These are phyloP conservation scores for Leishmania mexicana DNA, from an alignment of 208 protist genomes.

Conservation along the genomic window DNA sequence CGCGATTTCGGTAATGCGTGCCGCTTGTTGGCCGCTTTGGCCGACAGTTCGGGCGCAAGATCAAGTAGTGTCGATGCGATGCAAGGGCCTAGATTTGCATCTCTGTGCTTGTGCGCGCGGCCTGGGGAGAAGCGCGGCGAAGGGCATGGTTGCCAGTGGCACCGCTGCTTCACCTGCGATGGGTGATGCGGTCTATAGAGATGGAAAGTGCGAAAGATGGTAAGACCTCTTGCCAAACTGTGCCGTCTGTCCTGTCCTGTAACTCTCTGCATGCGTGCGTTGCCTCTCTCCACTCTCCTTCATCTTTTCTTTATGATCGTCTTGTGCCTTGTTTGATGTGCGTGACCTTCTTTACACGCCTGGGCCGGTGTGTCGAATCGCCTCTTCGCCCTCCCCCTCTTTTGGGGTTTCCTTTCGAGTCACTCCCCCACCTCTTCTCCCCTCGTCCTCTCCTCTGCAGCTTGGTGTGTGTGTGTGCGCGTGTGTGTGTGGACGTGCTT, in stretches of 20 bases:
- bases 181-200: neutral
- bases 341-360: neutral
- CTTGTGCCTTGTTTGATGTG: neutral
- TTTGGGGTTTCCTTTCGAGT: neutral
- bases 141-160: neutral
- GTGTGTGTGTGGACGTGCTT: neutral
- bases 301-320: neutral
- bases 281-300: neutral
- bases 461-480: neutral
- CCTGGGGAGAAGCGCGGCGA: neutral
- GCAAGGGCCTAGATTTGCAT: neutral
- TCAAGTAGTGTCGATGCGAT: neutral
- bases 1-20: neutral
- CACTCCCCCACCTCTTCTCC: neutral
- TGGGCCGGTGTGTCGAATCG: neutral
- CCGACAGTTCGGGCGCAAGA: neutral
- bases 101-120: neutral
- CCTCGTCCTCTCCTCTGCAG: neutral
- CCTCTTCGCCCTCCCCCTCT: neutral
- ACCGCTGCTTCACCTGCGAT: neutral
- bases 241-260: neutral
- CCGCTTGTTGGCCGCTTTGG: neutral
- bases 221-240: neutral
- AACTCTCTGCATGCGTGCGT: neutral
- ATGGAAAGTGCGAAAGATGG: neutral